Conservation (phyloP, 176 grass and related monocot species). For the Oryza nivara region DNA sequence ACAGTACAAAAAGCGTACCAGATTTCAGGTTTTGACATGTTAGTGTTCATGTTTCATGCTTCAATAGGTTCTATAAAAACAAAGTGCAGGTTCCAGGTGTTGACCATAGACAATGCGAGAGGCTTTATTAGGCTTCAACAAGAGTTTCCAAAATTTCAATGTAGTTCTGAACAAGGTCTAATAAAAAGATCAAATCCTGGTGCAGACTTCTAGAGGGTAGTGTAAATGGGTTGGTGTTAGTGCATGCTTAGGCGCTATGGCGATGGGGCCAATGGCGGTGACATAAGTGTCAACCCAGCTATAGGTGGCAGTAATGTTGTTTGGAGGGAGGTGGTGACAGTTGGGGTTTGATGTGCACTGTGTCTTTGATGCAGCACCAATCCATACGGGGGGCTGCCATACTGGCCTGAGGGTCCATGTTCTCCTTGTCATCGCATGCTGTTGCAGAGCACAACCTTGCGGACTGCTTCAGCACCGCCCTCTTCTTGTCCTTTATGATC, state of each 20-base stretch:
- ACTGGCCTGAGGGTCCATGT: background rate
- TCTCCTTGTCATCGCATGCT: background rate
- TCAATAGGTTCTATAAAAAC: background rate
- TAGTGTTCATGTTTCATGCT: background rate
- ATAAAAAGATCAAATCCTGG: background rate
- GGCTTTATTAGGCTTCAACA: slow-evolving; percentile 2
- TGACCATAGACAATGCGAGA: background rate
- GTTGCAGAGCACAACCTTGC: slow-evolving; percentile 3
- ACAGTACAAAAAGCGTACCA: background rate
- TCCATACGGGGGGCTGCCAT: background rate
- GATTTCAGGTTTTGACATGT: slow-evolving; percentile 8
- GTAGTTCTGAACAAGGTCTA: slow-evolving; percentile 5
- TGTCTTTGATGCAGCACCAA: background rate
- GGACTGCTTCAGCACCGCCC: background rate
- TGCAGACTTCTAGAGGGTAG: slow-evolving; percentile 3
- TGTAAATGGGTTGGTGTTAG: slow-evolving; percentile 5
- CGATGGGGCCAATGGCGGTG: background rate
- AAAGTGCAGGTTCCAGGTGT: slow-evolving; percentile 15
- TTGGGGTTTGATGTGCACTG: background rate
- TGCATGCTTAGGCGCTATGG: slow-evolving; percentile 3
- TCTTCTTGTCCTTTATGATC: background rate
- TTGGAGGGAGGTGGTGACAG: background rate
- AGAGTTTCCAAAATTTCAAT: slow-evolving; percentile 20
- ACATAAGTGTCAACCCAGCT: background rate
- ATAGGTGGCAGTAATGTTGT: background rate